Base-by-base conservation (phyloP, 768 basidiomycete species). In the Myochromella boudieri region DNA sequence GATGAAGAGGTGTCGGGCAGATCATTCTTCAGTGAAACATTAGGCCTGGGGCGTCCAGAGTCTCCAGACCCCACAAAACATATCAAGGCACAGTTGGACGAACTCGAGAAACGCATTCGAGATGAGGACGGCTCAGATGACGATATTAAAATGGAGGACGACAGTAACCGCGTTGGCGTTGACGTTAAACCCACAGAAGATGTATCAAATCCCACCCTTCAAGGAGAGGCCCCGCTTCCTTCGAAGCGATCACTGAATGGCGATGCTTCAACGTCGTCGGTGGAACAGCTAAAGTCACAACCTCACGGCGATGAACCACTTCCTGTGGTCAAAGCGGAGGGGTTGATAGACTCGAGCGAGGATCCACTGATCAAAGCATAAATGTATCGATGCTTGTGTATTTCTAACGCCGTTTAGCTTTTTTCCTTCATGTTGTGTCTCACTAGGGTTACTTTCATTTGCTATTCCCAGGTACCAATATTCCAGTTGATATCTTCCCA, bases 321-420 rank as follows among this genome's bases (percentile, higher is more conserved):
- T 49, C 69, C 79, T 4, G 77, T 74, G 9, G 68, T 76, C n/a
- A 71, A 75, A 59, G 75, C 68, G 24, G 85, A 88, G 58, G 84
- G 82, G n/a, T 69, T 86, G 28, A 66, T 82, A 63, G 82, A 87
- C 59, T 64, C 69, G 46, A 84, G 78, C 60, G 84, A 87, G 67
- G 78, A 79, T 61, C 81, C 82, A 7, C 46, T 71, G 54, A 42
- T 59, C 42, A 72, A 69, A 57, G 57, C 49, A 44, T 63, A 55
- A 50, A 48, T 44, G 40, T 50, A 53, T 36, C 20, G 48, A 37
- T 47, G 41, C 44, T 33, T 51, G 37, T 58, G 47, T 50, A 55
- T 49, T 37, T 54, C 48, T 53, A 45, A 39, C 37, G 36, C 38
- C 31, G 49, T 50, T 48, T 44, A 53, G 26, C 34, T 20, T 44